phyloP scores from a whole-genome alignment of 1,284 basidiomycete genomes.

The Boletus sp. region DNA sequence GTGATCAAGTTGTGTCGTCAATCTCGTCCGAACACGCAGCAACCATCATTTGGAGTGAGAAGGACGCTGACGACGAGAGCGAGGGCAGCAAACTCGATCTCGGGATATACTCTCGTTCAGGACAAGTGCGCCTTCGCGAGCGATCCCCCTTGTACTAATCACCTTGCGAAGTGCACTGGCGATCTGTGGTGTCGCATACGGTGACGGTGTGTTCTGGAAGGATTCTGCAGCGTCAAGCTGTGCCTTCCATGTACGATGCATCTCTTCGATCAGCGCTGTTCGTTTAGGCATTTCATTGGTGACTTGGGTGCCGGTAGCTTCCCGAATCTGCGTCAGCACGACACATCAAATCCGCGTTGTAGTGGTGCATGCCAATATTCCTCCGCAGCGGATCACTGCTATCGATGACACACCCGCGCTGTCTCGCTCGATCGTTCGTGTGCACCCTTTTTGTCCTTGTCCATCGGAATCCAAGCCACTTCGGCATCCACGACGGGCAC shows the following conservation, averaged over 20 bases:
- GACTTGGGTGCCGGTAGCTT: slow-evolving; percentile 33
- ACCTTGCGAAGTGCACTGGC: slow-evolving; percentile 51
- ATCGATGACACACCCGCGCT: slow-evolving; percentile 59
- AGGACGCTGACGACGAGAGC: slow-evolving; percentile 39
- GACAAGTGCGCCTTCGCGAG: slow-evolving; percentile 45
- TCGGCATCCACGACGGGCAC: slow-evolving; percentile 67
- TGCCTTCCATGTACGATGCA: slow-evolving; percentile 35
- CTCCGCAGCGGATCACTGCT: slow-evolving; percentile 63
- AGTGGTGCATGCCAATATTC: slow-evolving; percentile 56
- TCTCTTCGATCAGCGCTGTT: slow-evolving; percentile 15
- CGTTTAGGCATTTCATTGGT: slow-evolving; percentile 7
- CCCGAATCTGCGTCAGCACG: slow-evolving; percentile 55
- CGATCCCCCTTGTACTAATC: slow-evolving; percentile 36
- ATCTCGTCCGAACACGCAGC: slow-evolving; percentile 50
- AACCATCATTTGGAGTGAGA: slow-evolving; percentile 48
- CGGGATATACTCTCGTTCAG: slow-evolving; percentile 68
- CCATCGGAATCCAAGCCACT: slow-evolving; percentile 65
- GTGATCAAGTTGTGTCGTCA: slow-evolving; percentile 54
- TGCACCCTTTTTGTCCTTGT: slow-evolving; percentile 41
- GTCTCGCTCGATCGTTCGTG: slow-evolving; percentile 42
- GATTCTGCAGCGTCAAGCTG: slow-evolving; percentile 29
- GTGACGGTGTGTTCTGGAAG: slow-evolving; percentile 18
- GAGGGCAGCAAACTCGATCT: slow-evolving; percentile 32
- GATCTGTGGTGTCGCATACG: slow-evolving; percentile 52
- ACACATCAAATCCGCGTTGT: slow-evolving; percentile 59